Percentiles rank a stretch among this genome's conserved stretches.
phyloP scores from a whole-genome alignment of 345 rosid genomes.

The Rhodamnia rubescens region DNA sequence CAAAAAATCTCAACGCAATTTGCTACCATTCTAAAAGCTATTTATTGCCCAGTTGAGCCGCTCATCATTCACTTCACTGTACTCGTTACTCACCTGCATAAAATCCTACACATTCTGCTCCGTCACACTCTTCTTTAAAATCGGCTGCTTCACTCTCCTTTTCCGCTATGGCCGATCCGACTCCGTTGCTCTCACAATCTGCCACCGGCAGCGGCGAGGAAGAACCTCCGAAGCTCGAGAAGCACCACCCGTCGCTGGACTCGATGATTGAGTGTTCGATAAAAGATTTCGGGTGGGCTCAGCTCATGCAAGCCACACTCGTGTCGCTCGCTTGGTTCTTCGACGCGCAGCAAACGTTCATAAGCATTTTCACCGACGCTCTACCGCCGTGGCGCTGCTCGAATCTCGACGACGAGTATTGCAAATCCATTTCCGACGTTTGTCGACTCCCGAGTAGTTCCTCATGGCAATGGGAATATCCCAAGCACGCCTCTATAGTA shows the following conservation, averaged over 20 bases:
- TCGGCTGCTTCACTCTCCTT: neutral
- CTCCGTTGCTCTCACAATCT: neutral
- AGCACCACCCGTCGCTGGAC: constrained; percentile 14
- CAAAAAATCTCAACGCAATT: neutral
- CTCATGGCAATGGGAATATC: constrained; percentile 44
- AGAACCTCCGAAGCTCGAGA: neutral
- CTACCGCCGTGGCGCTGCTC: constrained; percentile 49
- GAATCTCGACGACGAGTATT: neutral
- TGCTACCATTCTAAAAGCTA: neutral
- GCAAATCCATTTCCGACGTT: constrained; percentile 12
- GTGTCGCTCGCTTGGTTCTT: constrained; percentile 44
- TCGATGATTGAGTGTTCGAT: constrained; percentile 25
- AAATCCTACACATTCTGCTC: neutral
- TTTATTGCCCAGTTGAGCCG: neutral
- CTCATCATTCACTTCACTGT: neutral
- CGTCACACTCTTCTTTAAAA: neutral
- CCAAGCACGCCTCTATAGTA: constrained; percentile 20
- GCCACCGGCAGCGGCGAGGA: neutral
- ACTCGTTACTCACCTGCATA: neutral
- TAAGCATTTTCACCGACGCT: constrained; percentile 46
- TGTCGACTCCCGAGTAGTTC: constrained; percentile 29
- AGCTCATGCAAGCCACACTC: constrained; percentile 33
- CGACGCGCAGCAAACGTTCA: constrained; percentile 61
- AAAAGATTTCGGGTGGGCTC: constrained; percentile 22
- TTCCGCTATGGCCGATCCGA: neutral